Percentiles rank a stretch among this genome's conserved stretches.
Evolutionary conservation across 495 filamentous ascomycete species (phyloP).

Genomic region (Penicillium antarcticum): DNA sequence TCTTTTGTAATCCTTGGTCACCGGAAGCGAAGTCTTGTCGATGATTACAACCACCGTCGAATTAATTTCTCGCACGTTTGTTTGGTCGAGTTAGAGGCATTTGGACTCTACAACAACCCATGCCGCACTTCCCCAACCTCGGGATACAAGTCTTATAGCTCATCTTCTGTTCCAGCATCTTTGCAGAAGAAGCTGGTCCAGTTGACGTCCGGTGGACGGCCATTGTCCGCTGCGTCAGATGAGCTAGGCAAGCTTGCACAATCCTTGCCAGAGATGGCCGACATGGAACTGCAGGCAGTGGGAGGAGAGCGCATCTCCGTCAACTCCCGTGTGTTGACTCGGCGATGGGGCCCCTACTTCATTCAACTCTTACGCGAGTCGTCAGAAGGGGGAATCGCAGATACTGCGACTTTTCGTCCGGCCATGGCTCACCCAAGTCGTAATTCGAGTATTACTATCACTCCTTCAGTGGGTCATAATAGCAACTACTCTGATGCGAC

Average conservation of each 20-base stretch:
- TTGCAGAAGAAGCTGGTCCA: constrained; percentile 56
- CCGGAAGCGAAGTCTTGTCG: constrained; percentile 86
- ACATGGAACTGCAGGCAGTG: constrained; percentile 94
- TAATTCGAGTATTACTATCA: constrained; percentile 83
- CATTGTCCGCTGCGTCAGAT: constrained; percentile 66
- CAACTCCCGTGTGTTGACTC: constrained; percentile 81
- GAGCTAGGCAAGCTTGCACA: constrained; percentile 82
- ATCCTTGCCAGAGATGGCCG: constrained; percentile 76
- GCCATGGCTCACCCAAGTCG: constrained; percentile 48
- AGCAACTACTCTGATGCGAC: constrained; percentile 60
- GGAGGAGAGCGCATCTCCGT: constrained; percentile 89
- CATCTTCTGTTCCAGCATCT: constrained; percentile 57
- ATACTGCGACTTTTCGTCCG: constrained; percentile 53
- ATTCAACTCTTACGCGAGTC: constrained; percentile 83
- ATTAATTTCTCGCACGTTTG: constrained; percentile 97
- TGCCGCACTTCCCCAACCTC: constrained; percentile 71
- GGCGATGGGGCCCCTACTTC: constrained; percentile 94
- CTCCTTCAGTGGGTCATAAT: constrained; percentile 59
- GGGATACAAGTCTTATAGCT: constrained; percentile 75
- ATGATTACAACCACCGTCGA: constrained; percentile 95
- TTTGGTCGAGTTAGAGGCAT: constrained; percentile 94
- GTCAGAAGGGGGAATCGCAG: constrained; percentile 42
- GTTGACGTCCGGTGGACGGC: constrained; percentile 66
- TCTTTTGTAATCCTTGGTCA: constrained; percentile 94
- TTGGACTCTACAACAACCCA: constrained; percentile 94